Evolutionary conservation across 1,139 yeast genomes (phyloP), one percentile per base, ranked within the genome.

Genomic region (Diutina catenulata): DNA sequence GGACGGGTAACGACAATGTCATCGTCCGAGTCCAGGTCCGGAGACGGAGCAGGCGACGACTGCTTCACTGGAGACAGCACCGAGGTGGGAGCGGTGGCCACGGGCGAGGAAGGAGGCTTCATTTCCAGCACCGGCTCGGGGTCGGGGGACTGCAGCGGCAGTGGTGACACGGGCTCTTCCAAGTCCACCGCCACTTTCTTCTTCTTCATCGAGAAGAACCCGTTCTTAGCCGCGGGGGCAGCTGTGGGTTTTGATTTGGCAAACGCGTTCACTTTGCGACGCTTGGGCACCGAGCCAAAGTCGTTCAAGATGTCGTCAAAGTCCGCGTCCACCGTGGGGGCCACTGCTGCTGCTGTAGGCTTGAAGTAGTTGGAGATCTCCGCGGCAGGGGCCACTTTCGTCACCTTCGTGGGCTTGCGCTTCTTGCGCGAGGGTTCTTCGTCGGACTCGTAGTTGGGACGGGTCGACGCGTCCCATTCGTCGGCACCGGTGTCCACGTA

Each of bases 401-500:
- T 52, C 10, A 68, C 67, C 44, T 60, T 62, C 41, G 61, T 59
- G 25, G 50, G 51, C 28, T 52, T 52, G 38, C 52, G 50, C 41
- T 49, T 59, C 43, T 56, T 57, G 49, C 56, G 52, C 45, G 48
- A 48, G 2, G 57, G 67, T 8, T 70, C 78, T 33, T 70, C 78
- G 38, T 74, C 80, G 0, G 75, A 71, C 40, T 70, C 70, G 49
- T 72, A 72, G 29, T 64, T 56, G 11, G 70, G 66, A 39, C 75
- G 60, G 8, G 66, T 61, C 9, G 66, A 58, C 27, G 64, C 73
- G 40, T 77, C 87, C 94, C 94, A 83, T 45, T 86, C 94, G 49
- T 88, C 94, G 11, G 71, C 84, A 39, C 97, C 97, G 37, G 81
- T 82, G 50, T 91, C 96, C 2, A 84, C 88, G 51, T 91, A 91